Evolutionary conservation across 805 yeast species (phyloP), one percentile per base, ranked within the genome.

Genomic region (Cyberlindnera xylosilytica): DNA sequence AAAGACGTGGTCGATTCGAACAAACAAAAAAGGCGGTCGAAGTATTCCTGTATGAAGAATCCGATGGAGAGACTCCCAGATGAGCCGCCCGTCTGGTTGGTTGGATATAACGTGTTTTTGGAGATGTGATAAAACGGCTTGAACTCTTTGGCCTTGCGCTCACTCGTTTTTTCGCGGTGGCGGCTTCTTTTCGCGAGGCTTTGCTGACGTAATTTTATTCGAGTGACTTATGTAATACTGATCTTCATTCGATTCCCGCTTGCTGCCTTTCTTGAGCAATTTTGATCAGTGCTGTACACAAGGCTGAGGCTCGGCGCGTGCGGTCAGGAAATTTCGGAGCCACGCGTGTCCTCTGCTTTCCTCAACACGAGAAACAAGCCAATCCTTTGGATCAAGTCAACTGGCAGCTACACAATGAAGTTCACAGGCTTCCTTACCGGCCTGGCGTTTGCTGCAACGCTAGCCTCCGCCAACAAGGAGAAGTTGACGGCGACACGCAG

Each of bases 401-500:
- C n/a, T 23, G n/a, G 23, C 15, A 18, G 16, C 4, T 5, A 10
- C 11, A 8, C n/a, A 20, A 31, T 31, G 34, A 31, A 19, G 34
- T 20, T 31, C 22, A 9, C 15, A 6, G 19, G 15, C 15, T 18
- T 31, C 13, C 15, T 31, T 8, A 11, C 23, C 7, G 23, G 18
- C 18, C n/a, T 42, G 28, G 42, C 36, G n/a, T n/a, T 34, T 11
- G 4, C 23, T 4, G 36, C 36, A n/a, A 6, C 36, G 3, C 18
- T 34, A 20, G 23, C 18, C 20, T n/a, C 36, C 13, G 72, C 69
- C 19, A 68, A 69, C 49, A 63, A 66, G 56, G 83, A 74, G 23
- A 57, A 58, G 20, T 70, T 87, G 49, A 73, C 74, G 35, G 61
- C 74, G 13, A 63, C 56, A 10, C 65, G 75, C 37, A 70, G 81